Base-by-base conservation (phyloP, 257 asterid species). In the Leptodermis oblonga region DNA sequence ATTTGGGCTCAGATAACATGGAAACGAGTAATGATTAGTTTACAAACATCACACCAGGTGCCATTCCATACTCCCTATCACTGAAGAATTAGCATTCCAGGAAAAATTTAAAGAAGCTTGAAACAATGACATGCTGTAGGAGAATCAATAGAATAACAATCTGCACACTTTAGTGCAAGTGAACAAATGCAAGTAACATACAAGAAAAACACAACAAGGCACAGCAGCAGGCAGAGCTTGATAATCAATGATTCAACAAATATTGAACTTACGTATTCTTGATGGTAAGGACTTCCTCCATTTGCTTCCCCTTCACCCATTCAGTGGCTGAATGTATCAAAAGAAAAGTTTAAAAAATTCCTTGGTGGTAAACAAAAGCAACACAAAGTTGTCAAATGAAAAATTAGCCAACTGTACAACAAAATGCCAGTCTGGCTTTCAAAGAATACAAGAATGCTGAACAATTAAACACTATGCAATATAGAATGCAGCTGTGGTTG, bases 271-370 rank as follows among this genome's bases (percentile, higher is more conserved):
- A 91, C 96, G 95, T 87, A 59, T 92, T 92, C 89, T 85, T 89
- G 76, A 87, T 89, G 46, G 90, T 51, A 26, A 85, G 49, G 15
- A 87, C 96, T 73, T 92, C 97, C 79, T 89, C 97, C 95, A 86
- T 83, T 68, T 82, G 87, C 68, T 73, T 89, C 26, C 93, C 96
- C 78, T 87, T 92, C 82, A 92, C 92, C 96, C 96, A 92, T 73
- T 92, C 97, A 5, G 95, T 88, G 3, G 95, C 96, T 88, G 89
- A 77, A 84, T 80, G 43, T 7, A 14, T 17, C 64, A 51, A 53
- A 77, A 25, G 0, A 39, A 33, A 43, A 15, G 23, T 42, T 37
- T 34, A 9, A 7, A 7, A 3, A 18, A 14, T 25, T 23, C 20
- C 30, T 4, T 5, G 25, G 51, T 13, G 20, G 37, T 14, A 28